A percentile compares a stretch with the other conserved stretches of the same genome.
phyloP scores from a whole-genome alignment of 441 rosid species.

The Aleurites moluccanus region DNA sequence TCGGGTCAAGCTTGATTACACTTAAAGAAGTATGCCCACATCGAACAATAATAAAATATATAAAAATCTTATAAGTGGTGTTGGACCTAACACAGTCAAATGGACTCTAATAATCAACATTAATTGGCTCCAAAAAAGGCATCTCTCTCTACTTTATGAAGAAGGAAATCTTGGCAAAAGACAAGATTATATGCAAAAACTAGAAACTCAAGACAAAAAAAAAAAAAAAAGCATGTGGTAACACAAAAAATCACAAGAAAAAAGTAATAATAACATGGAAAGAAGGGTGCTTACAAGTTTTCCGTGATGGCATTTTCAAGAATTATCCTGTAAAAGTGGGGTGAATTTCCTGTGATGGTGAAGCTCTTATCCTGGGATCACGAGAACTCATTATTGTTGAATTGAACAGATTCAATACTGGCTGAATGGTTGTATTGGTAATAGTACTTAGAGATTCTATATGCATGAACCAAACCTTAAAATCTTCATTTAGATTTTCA shows the following conservation, averaged over 20 bases:
- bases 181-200: too few relatives aligned
- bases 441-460: not conserved
- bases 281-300: slow-evolving; percentile 5
- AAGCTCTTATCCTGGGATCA: not conserved
- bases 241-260: not conserved
- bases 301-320: not conserved
- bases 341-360: not conserved
- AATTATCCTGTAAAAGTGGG: slow-evolving; percentile 1
- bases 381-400: not conserved
- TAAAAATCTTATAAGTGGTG: too few relatives aligned
- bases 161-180: too few relatives aligned
- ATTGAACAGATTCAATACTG: not conserved
- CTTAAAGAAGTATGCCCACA: too few relatives aligned
- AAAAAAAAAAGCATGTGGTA: not conserved
- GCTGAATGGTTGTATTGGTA: not conserved
- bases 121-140: too few relatives aligned
- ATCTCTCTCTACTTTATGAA: too few relatives aligned
- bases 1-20: too few relatives aligned
- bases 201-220: not conserved
- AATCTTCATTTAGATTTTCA: too few relatives aligned
- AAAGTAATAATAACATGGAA: not conserved
- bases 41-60: too few relatives aligned
- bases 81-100: too few relatives aligned
- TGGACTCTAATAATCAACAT: too few relatives aligned
- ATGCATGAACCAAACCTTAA: too few relatives aligned